Conservation (phyloP, 2,329 filamentous ascomycete genomes). For the Arthrinium phaeospermum region DNA sequence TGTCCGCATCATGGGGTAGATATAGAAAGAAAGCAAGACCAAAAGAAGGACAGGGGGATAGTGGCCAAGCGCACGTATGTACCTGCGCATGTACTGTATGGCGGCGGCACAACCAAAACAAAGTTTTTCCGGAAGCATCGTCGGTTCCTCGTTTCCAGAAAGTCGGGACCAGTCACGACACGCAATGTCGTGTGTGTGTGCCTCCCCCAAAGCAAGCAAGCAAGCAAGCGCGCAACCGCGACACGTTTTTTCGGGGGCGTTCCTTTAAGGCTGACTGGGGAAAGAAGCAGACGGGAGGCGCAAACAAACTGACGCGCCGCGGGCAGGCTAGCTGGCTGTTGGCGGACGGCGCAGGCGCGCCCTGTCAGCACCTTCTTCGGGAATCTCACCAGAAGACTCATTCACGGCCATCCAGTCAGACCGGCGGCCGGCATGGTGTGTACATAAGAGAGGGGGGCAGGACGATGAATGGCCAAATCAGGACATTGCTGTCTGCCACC, state of each 20-base stretch:
- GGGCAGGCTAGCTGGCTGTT: neutral
- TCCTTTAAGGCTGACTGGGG: neutral
- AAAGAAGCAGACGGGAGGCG: neutral
- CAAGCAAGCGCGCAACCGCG: neutral
- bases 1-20: neutral
- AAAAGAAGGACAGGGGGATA: no score
- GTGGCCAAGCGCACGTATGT: no score
- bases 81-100: neutral
- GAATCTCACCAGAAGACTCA: neutral
- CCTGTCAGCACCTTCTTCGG: conserved; percentile 9
- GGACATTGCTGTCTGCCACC: neutral
- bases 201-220: neutral
- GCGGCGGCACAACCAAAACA: neutral
- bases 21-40: neutral
- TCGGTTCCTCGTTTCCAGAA: neutral
- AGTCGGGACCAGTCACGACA: neutral
- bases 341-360: neutral
- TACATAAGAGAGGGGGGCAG: neutral
- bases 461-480: neutral
- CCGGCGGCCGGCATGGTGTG: neutral
- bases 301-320: neutral
- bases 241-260: neutral
- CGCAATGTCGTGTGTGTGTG: neutral
- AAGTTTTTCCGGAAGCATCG: conserved; percentile 1
- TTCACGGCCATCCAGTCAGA: neutral